Evolutionary conservation across 768 basidiomycete species (phyloP).

Genomic region (Tricholoma bakamatsutake): DNA sequence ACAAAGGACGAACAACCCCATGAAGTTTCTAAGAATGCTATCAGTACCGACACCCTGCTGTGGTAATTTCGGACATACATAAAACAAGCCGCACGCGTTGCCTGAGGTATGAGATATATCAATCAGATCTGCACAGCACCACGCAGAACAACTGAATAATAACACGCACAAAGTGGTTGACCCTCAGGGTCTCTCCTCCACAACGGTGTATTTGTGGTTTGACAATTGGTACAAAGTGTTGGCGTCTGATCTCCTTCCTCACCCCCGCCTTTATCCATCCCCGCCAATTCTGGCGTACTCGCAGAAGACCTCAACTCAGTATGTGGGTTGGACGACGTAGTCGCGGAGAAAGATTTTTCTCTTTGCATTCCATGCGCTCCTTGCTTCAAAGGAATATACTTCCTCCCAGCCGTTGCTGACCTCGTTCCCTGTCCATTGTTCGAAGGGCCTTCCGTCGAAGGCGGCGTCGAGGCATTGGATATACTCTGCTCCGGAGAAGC

Average conservation of each 20-base stretch:
- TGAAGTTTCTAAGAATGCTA: conserved; percentile 73
- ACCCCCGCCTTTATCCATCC: conserved; percentile 34
- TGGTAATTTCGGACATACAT: conserved; percentile 45
- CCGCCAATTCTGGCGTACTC: conserved; percentile 60
- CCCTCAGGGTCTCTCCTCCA: conserved; percentile 93
- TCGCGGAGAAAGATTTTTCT: conserved; percentile 38
- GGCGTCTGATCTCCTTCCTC: conserved; percentile 70
- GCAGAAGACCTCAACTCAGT: conserved; percentile 47
- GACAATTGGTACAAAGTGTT: conserved; percentile 90
- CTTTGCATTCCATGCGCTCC: conserved; percentile 38
- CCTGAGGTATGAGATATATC: conserved; percentile 35
- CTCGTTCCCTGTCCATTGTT: conserved; percentile 20
- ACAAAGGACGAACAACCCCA: conserved; percentile 89
- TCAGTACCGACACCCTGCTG: conserved; percentile 3
- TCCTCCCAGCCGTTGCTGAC: conserved; percentile 37
- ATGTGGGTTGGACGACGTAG: conserved; percentile 19
- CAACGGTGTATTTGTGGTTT: conserved; percentile 90
- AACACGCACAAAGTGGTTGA: conserved; percentile 75
- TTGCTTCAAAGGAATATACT: conserved; percentile 62
- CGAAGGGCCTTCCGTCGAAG: conserved; percentile 50
- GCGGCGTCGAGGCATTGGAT: conserved; percentile 70
- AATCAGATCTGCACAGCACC: conserved; percentile 4
- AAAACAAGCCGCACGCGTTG: conserved; percentile 92
- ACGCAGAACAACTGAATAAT: conserved; percentile 1
- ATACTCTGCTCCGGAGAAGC: conserved; percentile 70